Evolutionary conservation across 176 grass and related monocot species (phyloP), one percentile per base, ranked within the genome.

Genomic region (Musa schizocarpa): DNA sequence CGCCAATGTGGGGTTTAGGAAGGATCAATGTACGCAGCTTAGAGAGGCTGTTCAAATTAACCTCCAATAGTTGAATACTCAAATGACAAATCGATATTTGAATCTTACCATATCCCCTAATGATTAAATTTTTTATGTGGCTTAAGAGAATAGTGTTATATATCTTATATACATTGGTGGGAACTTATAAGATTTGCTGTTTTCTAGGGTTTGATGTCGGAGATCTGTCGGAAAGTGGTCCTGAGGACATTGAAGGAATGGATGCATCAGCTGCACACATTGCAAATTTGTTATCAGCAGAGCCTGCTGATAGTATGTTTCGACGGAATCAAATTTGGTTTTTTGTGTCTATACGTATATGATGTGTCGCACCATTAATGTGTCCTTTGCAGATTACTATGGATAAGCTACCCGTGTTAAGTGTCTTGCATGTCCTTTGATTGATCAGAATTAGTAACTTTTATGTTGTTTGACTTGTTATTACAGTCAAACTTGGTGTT

Each of bases 251-350:
- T 54, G 87, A 88, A 83, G 92, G 92, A 25, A 63, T 92, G 87
- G 92, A 96, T 83, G 85, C 89, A 26, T 86, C 92, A 26, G 92
- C 89, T 71, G 78, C 92, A 69, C 89, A 96, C 85, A 89, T 96
- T 51, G 92, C 92, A 49, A 96, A 96, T 80, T 74, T 96, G 34
- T 81, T 96, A 69, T 96, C 92, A 63, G 89, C 92, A 20, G 92
- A 96, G 56, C 92, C 92, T 5, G 62, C 87, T 48, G 89, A 92
- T 74, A 88, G 92, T 96, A 96, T 86, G 81, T 21, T 78, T 76
- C 65, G 49, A 2, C 0, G 48, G 21, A 22, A 19, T 74, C 59
- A 19, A 57, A 63, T 71, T 43, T 43, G 1, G 27, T 75, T 74
- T 12, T 26, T 8, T 1, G 34, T 43, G 34, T 43, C 34, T 43